These are phyloP conservation scores for Colletotrichum sp. DNA, from an alignment of 2,329 filamentous ascomycete genomes.

Conservation along the genomic window DNA sequence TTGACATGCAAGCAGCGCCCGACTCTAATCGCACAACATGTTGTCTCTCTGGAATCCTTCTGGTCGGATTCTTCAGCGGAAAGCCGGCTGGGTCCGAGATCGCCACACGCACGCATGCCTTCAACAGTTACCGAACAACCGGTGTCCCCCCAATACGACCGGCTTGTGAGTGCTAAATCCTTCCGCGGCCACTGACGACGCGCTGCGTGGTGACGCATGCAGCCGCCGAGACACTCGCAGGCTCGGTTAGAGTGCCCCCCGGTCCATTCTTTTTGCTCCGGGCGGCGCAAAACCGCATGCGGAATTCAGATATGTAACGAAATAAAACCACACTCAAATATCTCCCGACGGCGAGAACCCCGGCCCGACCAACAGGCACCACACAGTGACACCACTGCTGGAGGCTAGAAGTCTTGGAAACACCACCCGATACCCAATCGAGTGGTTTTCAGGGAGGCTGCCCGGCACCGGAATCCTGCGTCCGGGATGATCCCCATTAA, in stretches of 20 bases:
- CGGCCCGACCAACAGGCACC: not conserved
- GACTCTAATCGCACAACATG: not conserved
- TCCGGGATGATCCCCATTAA: constrained; percentile 4
- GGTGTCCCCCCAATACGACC: not conserved
- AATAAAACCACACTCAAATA: not conserved
- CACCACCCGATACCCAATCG: not conserved
- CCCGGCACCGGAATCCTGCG: not conserved
- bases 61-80: not conserved
- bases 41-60: not conserved
- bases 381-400: not conserved
- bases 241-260: not conserved
- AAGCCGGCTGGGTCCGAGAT: not conserved
- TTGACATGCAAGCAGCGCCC: not conserved
- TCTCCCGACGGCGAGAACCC: not conserved
- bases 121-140: not conserved
- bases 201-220: not conserved
- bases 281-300: not conserved
- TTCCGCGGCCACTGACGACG: not conserved
- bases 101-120: not conserved
- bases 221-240: not conserved
- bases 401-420: not conserved
- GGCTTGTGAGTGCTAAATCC: not conserved
- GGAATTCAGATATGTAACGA: not conserved
- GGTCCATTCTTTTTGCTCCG: not conserved
- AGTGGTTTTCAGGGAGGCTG: not conserved